Base-by-base conservation (phyloP, 23 red algal genomes). In the Gracilaria domingensis region DNA sequence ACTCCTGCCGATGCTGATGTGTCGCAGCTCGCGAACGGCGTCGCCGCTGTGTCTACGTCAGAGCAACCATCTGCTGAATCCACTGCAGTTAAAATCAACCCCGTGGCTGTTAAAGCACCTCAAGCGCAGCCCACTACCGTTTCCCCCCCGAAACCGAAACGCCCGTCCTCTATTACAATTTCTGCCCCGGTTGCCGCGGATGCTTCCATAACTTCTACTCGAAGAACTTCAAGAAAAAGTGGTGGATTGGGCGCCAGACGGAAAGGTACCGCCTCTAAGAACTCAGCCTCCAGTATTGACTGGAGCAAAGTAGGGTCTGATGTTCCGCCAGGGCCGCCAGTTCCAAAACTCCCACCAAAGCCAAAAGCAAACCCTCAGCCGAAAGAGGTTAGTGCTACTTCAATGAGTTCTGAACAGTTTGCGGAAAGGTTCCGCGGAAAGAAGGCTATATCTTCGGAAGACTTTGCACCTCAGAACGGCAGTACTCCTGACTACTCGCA, bases 251-350 rank as follows among this genome's bases (percentile, higher is more conserved):
- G 80, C 20, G 81, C 62, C 20, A 64, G 73, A 74, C 81, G 87
- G 34, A 93, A 91, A 75, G 82, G 66, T 18, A 17, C 65, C 33
- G 69, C 82, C 18, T 32, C 90, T n/a, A 58, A 69, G 21, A 40
- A 11, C 16, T 26, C 47, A 0, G 20, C 87, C 75, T 47, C 81
- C 25, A 49, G 28, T 12, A 85, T 93, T 17, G 90, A 85, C 59
- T 93, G 90, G 90, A 48, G 70, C 17, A 84, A 93, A 80, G 90
- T 84, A 25, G 90, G 90, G 25, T 93, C 90, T 28, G 90, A 85
- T 64, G 90, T 85, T 8, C 79, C 80, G 20, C 60, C 76, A 17
- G 89, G 64, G 28, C 79, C 89, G n/a, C 44, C 66, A 34, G 23
- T 92, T 55, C 89, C 89, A 58, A 78, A 75, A 47, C 85, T 88